Evolutionary conservation across 768 basidiomycete species (phyloP).

Genomic region (Tubosaeta sp.): DNA sequence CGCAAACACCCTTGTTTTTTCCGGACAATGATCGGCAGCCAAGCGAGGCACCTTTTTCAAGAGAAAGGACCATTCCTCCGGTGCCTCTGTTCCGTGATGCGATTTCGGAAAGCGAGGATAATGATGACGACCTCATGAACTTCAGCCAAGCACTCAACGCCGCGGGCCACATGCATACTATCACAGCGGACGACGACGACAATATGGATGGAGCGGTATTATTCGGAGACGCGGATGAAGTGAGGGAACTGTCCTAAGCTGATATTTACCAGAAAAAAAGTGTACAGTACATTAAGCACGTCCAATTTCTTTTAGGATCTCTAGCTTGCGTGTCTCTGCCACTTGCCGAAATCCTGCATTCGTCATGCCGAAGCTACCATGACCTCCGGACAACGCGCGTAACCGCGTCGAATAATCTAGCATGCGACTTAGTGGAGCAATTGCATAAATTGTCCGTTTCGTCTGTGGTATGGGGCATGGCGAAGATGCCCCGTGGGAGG

Average conservation of each 20-base stretch:
- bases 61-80: conserved; percentile 31
- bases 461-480: conserved; percentile 35
- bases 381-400: conserved; percentile 77
- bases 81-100: conserved; percentile 43
- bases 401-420: conserved; percentile 76
- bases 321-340: conserved; percentile 52
- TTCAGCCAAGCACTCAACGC: conserved; percentile 71
- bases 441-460: conserved; percentile 64
- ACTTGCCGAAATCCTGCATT: conserved; percentile 76
- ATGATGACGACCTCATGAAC: conserved; percentile 57
- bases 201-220: conserved; percentile 70
- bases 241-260: conserved; percentile 47
- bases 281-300: conserved; percentile 43
- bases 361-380: conserved; percentile 76
- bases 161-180: conserved; percentile 52
- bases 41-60: conserved; percentile 32
- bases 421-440: conserved; percentile 78
- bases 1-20: conserved; percentile 67
- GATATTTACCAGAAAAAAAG: not conserved
- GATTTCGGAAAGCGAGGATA: conserved; percentile 28
- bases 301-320: conserved; percentile 78
- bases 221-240: conserved; percentile 82
- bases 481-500: conserved; percentile 27
- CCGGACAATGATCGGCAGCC: conserved; percentile 53
- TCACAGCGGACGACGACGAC: conserved; percentile 67